Base-by-base conservation (phyloP, 345 rosid species). In the Lenwebbia sp. region DNA sequence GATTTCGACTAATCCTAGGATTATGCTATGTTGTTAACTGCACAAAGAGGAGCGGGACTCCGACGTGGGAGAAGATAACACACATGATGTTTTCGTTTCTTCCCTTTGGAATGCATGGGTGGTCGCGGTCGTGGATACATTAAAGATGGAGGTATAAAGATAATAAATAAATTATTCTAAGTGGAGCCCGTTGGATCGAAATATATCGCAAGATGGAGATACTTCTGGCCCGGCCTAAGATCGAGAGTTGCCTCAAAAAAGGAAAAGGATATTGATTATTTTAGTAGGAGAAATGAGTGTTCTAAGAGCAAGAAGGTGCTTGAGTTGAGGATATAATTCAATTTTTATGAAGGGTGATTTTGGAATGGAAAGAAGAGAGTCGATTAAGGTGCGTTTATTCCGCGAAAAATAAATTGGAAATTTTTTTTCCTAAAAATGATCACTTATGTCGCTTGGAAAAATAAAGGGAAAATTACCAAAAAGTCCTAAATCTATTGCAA, bases 81-180 rank as follows among this genome's bases (percentile, higher is more conserved):
- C 21, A 33, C 50, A 76, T 44, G 88, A 28, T 87, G 84, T 92
- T 92, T 91, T 88, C 89, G 94, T 49, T 26, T 89, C 89, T 85
- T 26, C 86, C 7, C 25, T 65, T 40, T 37, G 25, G 78, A 37
- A 33, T 19, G 78, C 41, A 37, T 33, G 19, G 25, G 78, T 37
- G 78, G 47, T 33, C 44, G 26, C 47, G 13, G 47, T 40, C 78
- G 25, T 19, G 47, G 44, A 70, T 70, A 9, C 26, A 37, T 19
- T 47, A 70, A 70, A 70, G 44, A 15, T 62, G 41, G 75, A 0
- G 23, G 15, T 62, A 30, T 37, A 10, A 70, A 70, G 47, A 70
- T 22, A 70, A 4, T 1, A 30, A 37, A 62, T 30, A 62, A 30
- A 30, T 30, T 62, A 37, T 17, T 12, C 78, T 19, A 70, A 33